Evolutionary conservation across 345 rosid genomes (phyloP).

Genomic region (Rubroshorea leprosula): DNA sequence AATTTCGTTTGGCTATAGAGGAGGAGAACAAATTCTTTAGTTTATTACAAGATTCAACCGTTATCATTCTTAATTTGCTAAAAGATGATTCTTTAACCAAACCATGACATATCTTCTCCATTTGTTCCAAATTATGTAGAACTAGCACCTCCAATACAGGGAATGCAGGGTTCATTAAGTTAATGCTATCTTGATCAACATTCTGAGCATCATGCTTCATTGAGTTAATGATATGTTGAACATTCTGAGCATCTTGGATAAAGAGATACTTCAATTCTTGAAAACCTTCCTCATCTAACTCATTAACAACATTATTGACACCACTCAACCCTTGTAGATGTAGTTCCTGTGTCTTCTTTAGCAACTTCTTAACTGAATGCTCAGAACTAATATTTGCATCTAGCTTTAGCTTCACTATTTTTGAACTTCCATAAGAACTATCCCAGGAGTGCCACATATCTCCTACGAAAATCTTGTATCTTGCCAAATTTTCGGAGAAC

Average conservation of each 20-base stretch:
- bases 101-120: neutral
- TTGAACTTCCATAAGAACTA: neutral
- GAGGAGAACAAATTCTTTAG: neutral
- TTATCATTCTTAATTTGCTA: neutral
- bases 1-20: neutral
- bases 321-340: slow-evolving; percentile 6
- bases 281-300: slow-evolving; percentile 13
- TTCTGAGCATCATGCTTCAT: too few species aligned
- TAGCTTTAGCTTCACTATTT: slow-evolving; percentile 16
- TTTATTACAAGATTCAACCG: neutral
- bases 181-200: too few species aligned
- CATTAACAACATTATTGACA: neutral
- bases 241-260: neutral
- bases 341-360: neutral
- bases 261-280: slow-evolving; percentile 4
- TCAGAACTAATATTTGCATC: neutral
- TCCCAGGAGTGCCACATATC: slow-evolving; percentile 6
- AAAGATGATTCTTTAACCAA: neutral
- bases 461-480: slow-evolving; percentile 16
- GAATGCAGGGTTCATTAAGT: too few species aligned
- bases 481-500: neutral
- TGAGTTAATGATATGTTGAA: neutral
- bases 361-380: neutral
- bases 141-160: neutral
- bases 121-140: neutral